phyloP scores from a whole-genome alignment of 306 rosid genomes.

The Psophocarpus tetragonolobus region DNA sequence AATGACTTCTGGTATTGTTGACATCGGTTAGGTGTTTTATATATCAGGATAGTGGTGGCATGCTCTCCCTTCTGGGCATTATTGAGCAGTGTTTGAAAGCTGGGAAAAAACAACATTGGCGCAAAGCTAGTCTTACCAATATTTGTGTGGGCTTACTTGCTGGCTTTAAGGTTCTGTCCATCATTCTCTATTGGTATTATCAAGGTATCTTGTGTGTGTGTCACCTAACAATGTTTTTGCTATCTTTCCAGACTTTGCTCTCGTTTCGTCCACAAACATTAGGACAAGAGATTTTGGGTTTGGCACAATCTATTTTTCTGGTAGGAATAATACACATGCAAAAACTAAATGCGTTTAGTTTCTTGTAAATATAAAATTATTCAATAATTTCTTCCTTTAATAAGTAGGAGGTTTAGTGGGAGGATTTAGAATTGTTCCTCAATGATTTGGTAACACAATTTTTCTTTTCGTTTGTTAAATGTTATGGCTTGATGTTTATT shows the following conservation, averaged over 20 bases:
- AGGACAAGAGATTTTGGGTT: constrained; percentile 73
- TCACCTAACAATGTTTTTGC: constrained; percentile 35
- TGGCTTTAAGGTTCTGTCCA: constrained; percentile 76
- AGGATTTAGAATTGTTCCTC: background rate
- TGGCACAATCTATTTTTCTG: constrained; percentile 85
- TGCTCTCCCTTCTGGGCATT: constrained; percentile 82
- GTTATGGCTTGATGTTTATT: constrained; percentile 20
- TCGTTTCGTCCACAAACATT: constrained; percentile 67
- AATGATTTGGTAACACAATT: background rate
- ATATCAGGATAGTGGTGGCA: constrained; percentile 81
- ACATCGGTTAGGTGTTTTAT: constrained; percentile 35
- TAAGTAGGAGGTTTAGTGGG: background rate
- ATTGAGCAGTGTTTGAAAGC: constrained; percentile 93
- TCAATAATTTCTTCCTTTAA: background rate
- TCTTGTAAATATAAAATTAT: background rate
- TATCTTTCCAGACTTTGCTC: constrained; percentile 65
- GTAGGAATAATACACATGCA: constrained; percentile 39
- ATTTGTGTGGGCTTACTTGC: constrained; percentile 89
- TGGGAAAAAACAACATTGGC: constrained; percentile 92
- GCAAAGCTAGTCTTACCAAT: constrained; percentile 82
- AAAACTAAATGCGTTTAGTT: background rate
- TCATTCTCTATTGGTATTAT: constrained; percentile 34
- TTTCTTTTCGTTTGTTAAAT: background rate
- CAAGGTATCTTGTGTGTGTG: constrained; percentile 13
- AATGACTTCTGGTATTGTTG: constrained; percentile 29